These are phyloP conservation scores for Zancudomyces culisetae DNA, from an alignment of 371 early-diverging fungal genomes.

Conservation along the genomic window DNA sequence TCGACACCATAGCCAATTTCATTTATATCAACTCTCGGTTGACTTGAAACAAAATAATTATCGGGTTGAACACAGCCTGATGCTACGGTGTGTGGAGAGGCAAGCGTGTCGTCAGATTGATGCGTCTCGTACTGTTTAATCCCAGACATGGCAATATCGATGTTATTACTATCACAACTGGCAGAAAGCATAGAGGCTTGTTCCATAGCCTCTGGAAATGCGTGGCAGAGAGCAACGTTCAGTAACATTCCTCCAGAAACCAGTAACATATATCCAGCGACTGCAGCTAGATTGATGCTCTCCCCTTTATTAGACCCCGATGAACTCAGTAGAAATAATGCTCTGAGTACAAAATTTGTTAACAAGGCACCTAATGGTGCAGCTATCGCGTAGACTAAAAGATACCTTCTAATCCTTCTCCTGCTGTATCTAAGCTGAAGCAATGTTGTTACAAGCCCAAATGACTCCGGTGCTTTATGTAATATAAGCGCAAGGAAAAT, in stretches of 20 bases:
- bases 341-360: constrained; percentile 32
- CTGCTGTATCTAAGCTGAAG: constrained; percentile 45
- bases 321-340: constrained; percentile 20
- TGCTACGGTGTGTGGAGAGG: no score
- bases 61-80: no score
- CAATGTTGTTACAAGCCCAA: constrained; percentile 70
- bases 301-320: constrained; percentile 14
- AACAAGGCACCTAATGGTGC: constrained; percentile 67
- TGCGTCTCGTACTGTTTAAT: no score
- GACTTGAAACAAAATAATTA: no score
- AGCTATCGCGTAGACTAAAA: constrained; percentile 60
- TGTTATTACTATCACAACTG: no score
- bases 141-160: no score
- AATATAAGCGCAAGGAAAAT: constrained; percentile 90
- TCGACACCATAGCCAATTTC: no score
- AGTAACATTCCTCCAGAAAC: constrained; percentile 80
- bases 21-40: no score
- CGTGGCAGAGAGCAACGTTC: constrained; percentile 72
- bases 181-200: not conserved
- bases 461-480: constrained; percentile 89
- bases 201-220: constrained; percentile 34
- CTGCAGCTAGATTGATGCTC: constrained; percentile 32
- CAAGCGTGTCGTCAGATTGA: no score
- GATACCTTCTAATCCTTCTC: constrained; percentile 44
- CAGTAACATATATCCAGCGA: constrained; percentile 65